Evolutionary conservation across 2,329 filamentous ascomycete species (phyloP), one percentile per base, ranked within the genome.

Genomic region (Colletotrichum sansevieriae): DNA sequence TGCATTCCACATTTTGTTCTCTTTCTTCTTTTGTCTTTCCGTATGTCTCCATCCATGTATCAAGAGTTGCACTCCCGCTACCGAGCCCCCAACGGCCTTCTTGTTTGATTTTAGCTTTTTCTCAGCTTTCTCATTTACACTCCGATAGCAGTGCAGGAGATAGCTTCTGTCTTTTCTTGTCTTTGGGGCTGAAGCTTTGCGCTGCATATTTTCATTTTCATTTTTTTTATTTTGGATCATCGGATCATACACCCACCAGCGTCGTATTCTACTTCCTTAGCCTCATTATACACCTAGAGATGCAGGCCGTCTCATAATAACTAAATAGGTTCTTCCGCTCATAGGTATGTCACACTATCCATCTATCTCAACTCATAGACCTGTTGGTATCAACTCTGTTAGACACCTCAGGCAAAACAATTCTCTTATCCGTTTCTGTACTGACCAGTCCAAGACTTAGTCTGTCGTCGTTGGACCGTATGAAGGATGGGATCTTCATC

Each of bases 401-500:
- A 25, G 35, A 37, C 4, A 4, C 22, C 13, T 35, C 37, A 12
- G 29, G 29, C 29, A 37, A 10, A 22, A 29, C 33, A 43, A 25
- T 15, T 35, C 18, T 46, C 22, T 41, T 8, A 13, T 41, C 47
- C 18, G 5, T 4, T 15, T 18, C 29, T 41, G 11, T 35, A 65
- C 61, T 68, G 25, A 68, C 65, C n/a, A 13, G 20, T 43, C 10
- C 29, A 54, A 68, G 46, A 65, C 33, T 49, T 41, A 55, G 64
- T 59, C 41, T 20, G 22, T 44, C 52, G 39, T 41, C 47, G 25
- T 20, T 44, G 29, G 61, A 57, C 22, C 70, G 68, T 64, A 72
- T 71, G 70, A 72, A 71, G 65, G 68, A 72, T 72, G 70, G 70
- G 70, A 72, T 54, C 64, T 64, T 63, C 47, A 65, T 47, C 51